A percentile compares a stretch with the other conserved stretches of the same genome.
Evolutionary conservation across 768 basidiomycete species (phyloP).

Genomic region (Rhizopogon vesiculosus): DNA sequence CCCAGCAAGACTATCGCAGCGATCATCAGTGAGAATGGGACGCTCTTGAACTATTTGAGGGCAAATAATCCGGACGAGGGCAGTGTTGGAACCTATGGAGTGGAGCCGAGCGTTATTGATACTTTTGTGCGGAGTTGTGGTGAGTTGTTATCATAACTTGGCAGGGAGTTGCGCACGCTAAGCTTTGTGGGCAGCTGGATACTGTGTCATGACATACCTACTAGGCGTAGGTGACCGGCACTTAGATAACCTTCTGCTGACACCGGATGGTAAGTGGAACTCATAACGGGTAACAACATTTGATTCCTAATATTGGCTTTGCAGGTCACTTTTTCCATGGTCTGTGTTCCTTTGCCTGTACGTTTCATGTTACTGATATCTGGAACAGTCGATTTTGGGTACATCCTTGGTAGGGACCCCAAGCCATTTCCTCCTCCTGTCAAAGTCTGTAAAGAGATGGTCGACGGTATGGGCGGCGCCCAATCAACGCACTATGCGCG

Average conservation of each 20-base stretch:
- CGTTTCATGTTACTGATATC: constrained; percentile 8
- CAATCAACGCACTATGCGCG: constrained; percentile 92
- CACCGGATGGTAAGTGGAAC: constrained; percentile 71
- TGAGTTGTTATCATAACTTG: constrained; percentile 34
- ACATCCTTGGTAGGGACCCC: constrained; percentile 95
- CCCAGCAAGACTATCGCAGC: constrained; percentile 94
- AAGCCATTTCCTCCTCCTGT: constrained; percentile 98
- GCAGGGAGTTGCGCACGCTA: constrained; percentile 7
- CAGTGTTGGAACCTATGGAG: constrained; percentile 89
- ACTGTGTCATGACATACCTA: constrained; percentile 95
- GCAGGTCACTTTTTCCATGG: constrained; percentile 95
- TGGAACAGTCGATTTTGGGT: constrained; percentile 88
- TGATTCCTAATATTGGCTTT: background rate
- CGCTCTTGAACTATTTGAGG: constrained; percentile 82
- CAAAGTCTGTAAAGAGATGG: constrained; percentile 99
- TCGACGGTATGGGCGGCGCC: constrained; percentile 98
- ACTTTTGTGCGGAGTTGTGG: constrained; percentile 97
- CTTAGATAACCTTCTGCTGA: constrained; percentile 88
- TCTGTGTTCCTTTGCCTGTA: constrained; percentile 25
- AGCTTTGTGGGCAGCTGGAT: constrained; percentile 65
- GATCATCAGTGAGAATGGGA: constrained; percentile 90
- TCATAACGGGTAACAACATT: background rate
- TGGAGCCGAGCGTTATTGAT: constrained; percentile 92
- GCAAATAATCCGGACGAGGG: constrained; percentile 90
- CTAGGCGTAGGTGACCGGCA: constrained; percentile 97